A percentile compares a stretch with the other conserved stretches of the same genome.
Evolutionary conservation across 2,329 filamentous ascomycete genomes (phyloP).

Genomic region (Emericellopsis atlantica): DNA sequence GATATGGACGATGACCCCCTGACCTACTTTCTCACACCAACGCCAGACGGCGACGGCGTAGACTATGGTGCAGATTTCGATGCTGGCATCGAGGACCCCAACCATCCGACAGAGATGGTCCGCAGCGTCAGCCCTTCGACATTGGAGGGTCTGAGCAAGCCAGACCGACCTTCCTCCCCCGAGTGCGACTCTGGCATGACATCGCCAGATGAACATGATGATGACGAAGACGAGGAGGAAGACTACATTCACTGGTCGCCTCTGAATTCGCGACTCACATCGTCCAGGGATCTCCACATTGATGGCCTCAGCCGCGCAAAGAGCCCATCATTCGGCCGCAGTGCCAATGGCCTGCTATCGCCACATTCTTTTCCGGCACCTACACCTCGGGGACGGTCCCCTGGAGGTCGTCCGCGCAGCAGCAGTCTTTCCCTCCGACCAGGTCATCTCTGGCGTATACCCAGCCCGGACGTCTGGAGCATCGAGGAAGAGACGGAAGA

Average conservation of each 20-base stretch:
- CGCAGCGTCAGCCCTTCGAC: conserved; percentile 45
- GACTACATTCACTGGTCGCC: conserved; percentile 36
- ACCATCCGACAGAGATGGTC: conserved; percentile 29
- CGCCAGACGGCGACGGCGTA: conserved; percentile 25
- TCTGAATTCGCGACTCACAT: conserved; percentile 24
- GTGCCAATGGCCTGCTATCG: conserved; percentile 17
- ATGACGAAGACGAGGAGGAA: conserved; percentile 32
- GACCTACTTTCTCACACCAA: conserved; percentile 42
- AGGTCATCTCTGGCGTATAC: conserved; percentile 37
- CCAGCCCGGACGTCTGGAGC: conserved; percentile 46
- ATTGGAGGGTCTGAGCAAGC: conserved; percentile 35
- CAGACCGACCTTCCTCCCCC: conserved; percentile 19
- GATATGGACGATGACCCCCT: conserved; percentile 40
- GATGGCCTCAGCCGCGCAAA: conserved; percentile 18
- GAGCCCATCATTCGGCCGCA: conserved; percentile 17
- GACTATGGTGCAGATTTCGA: conserved; percentile 38
- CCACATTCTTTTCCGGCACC: conserved; percentile 13
- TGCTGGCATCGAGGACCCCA: conserved; percentile 42
- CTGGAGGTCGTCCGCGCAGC: conserved; percentile 13
- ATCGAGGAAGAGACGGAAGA: conserved; percentile 48
- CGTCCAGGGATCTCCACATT: conserved; percentile 28
- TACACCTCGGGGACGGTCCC: conserved; percentile 17
- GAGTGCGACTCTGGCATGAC: conserved; percentile 27
- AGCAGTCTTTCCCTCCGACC: conserved; percentile 19
- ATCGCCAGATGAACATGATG: conserved; percentile 18